Evolutionary conservation across 148 eudicot genomes (phyloP).

Genomic region (Rhododendron ovatum): DNA sequence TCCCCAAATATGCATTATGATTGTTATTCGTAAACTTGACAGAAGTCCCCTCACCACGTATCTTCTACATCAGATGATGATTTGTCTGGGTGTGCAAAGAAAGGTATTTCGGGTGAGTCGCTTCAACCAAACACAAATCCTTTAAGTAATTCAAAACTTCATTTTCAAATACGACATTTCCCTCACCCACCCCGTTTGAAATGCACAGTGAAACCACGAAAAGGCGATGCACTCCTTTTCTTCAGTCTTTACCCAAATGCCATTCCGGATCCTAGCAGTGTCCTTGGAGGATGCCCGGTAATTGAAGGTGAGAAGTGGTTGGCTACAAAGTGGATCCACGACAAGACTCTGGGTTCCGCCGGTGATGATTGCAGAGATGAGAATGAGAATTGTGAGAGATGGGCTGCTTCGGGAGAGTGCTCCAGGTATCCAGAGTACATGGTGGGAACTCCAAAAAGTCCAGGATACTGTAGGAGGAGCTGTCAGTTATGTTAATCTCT

Average conservation of each 20-base stretch:
- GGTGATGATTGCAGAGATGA: constrained; percentile 46
- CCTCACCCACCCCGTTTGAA: not conserved
- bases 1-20: not conserved
- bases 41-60: constrained; percentile 57
- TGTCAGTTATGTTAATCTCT: not conserved
- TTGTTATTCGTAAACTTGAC: constrained; percentile 5
- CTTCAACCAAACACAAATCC: not conserved
- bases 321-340: not conserved
- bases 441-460: constrained; percentile 61
- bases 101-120: constrained; percentile 68
- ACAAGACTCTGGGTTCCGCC: constrained; percentile 45
- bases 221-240: constrained; percentile 94
- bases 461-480: not conserved
- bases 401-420: constrained; percentile 96
- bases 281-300: constrained; percentile 78
- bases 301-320: constrained; percentile 2
- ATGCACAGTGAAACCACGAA: constrained; percentile 67
- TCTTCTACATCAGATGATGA: constrained; percentile 44
- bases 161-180: not conserved
- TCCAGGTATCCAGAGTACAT: constrained; percentile 78
- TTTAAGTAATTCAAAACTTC: not conserved
- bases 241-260: constrained; percentile 77
- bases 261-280: constrained; percentile 58
- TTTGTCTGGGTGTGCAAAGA: constrained; percentile 73
- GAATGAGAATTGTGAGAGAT: constrained; percentile 66